Evolutionary conservation across 495 filamentous ascomycete genomes (phyloP).

Genomic region (Copromyces sp.): DNA sequence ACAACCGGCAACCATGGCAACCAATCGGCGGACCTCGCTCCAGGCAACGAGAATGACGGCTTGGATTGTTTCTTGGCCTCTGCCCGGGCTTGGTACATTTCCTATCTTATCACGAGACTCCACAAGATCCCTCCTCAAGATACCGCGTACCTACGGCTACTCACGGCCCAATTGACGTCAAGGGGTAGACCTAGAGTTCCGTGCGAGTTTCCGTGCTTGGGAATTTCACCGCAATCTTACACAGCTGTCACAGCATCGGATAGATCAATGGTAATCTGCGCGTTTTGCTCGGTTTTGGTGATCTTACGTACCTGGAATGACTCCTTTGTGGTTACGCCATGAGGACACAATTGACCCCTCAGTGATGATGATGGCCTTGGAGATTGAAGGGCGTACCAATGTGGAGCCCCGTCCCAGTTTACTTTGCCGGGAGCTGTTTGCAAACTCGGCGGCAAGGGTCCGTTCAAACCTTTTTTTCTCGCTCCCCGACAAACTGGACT

Average conservation of each 20-base stretch:
- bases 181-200: constrained; percentile 2
- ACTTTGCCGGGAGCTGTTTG: neutral
- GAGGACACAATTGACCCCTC: neutral
- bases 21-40: neutral
- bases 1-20: neutral
- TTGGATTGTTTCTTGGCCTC: neutral
- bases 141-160: constrained; percentile 19
- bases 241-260: neutral
- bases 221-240: neutral
- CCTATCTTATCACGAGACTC: neutral
- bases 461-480: neutral
- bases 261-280: constrained; percentile 4
- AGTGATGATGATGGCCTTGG: neutral
- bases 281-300: constrained; percentile 11
- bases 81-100: neutral
- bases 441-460: neutral
- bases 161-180: constrained; percentile 15
- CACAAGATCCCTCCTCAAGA: neutral
- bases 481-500: no score
- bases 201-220: no score
- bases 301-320: neutral
- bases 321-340: neutral
- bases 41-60: neutral
- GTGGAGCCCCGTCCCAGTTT: neutral
- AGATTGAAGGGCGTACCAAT: neutral